Base-by-base conservation (phyloP, 2,329 filamentous ascomycete species). In the Claviceps pusilla region DNA sequence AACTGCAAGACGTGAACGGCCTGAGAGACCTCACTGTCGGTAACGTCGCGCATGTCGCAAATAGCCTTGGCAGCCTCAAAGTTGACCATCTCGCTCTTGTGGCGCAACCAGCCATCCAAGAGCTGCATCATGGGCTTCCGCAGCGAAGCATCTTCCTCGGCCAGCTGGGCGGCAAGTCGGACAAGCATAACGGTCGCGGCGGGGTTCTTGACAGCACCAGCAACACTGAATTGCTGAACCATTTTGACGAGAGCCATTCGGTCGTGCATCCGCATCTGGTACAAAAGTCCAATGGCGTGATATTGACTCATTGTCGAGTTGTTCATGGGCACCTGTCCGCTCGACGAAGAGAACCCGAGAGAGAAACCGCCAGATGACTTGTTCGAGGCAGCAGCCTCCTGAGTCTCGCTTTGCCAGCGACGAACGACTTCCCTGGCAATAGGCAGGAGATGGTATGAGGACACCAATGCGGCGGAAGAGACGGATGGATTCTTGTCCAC, bases 81-180 rank as follows among this genome's bases (percentile, higher is more conserved):
- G 75, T 96, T 97, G 72, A 98, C 90, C 89, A 95, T 95, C 70
- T 97, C 93, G 71, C 89, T 95, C 84, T 98, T 97, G 72, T 97
- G 91, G 68, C 90, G 83, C 69, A 98, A 74, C 91, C 91, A 97
- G 65, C 89, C 87, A 68, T 97, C 91, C 63, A 98, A 80, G 61
- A 98, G 81, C 71, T 90, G 84, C 81, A 95, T 93, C 93, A 98
- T 98, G 57, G 90, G 89, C 74, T 87, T 94, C 62, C 91, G 78
- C 65, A 97, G 77, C 60, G 88, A 85, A 43, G 82, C 79, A 64
- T 98, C 93, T 66, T 98, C 93, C 68, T 95, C 89, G 37, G 91
- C 91, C 58, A 98, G 76, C 75, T 95, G 93, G 46, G 91, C 88
- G 39, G 93, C 93, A 59, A 98, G 74, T 61, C 93, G 82, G 54